phyloP scores from a whole-genome alignment of 495 filamentous ascomycete genomes.

The Podospora appendiculata region DNA sequence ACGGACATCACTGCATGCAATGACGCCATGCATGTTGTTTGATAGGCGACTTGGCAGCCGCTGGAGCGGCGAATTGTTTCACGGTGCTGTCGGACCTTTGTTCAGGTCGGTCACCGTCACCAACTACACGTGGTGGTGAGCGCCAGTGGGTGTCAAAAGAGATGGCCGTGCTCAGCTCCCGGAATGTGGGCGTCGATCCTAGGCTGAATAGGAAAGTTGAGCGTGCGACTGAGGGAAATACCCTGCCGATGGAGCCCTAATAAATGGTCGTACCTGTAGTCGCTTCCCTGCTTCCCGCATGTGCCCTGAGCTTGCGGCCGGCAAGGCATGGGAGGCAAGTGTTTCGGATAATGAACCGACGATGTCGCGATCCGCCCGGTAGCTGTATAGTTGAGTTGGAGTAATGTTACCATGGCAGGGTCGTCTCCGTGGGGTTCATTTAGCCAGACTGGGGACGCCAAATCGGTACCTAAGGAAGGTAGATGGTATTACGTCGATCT shows the following conservation, averaged over 20 bases:
- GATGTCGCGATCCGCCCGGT: background rate
- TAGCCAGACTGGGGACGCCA: conserved; percentile 8
- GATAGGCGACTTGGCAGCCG: no score
- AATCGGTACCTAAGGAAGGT: background rate
- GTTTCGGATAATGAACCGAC: conserved; percentile 20
- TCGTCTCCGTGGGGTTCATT: conserved; percentile 8
- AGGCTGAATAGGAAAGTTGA: conserved; percentile 13
- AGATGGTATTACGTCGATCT: no score
- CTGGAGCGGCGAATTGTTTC: no score
- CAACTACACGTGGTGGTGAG: background rate
- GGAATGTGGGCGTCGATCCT: conserved; percentile 6
- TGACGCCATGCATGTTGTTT: background rate
- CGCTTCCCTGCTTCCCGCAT: background rate
- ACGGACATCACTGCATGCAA: no score
- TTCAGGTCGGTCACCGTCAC: no score
- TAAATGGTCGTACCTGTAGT: conserved; percentile 1
- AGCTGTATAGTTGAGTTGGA: background rate
- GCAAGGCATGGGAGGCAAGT: background rate
- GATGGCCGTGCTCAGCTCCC: background rate
- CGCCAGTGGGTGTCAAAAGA: background rate
- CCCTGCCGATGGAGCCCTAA: conserved; percentile 6
- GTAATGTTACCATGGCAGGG: background rate
- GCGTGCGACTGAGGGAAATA: conserved; percentile 3
- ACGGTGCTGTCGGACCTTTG: no score
- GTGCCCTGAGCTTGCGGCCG: conserved; percentile 6